Conservation (phyloP, 108 stramenopile species). For the Chaetoceros muelleri region DNA sequence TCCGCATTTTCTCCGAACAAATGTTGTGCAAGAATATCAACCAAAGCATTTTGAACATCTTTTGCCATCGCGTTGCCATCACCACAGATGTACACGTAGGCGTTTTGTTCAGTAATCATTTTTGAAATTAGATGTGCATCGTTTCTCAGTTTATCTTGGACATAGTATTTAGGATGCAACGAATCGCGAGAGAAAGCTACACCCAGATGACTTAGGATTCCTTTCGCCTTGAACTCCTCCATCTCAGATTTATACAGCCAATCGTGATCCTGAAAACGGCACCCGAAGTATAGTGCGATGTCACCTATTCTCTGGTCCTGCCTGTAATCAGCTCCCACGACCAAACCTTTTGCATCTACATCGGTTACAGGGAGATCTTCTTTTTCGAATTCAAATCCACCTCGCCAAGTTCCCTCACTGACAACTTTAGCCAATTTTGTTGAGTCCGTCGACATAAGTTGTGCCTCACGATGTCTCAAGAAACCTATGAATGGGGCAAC, state of each 20-base stretch:
- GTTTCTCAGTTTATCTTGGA: conserved; percentile 63
- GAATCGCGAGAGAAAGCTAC: conserved; percentile 87
- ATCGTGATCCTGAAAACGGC: conserved; percentile 81
- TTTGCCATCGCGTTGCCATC: conserved; percentile 90
- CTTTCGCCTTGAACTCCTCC: conserved; percentile 37
- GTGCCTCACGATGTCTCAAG: conserved; percentile 58
- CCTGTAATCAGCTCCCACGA: conserved; percentile 51
- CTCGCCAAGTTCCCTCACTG: conserved; percentile 68
- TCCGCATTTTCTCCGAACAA: conserved; percentile 3
- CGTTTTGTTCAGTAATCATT: conserved; percentile 45
- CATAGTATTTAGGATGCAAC: conserved; percentile 62
- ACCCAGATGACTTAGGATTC: conserved; percentile 58
- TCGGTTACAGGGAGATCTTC: conserved; percentile 46
- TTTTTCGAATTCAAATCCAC: conserved; percentile 68
- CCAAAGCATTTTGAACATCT: conserved; percentile 78
- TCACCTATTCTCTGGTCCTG: conserved; percentile 29
- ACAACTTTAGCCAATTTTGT: conserved; percentile 25
- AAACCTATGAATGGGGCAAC: conserved; percentile 97
- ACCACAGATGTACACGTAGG: conserved; percentile 81
- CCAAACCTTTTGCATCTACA: conserved; percentile 36
- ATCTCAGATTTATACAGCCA: conserved; percentile 87
- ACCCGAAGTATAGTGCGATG: conserved; percentile 94
- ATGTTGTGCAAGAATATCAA: conserved; percentile 34
- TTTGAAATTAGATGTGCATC: conserved; percentile 27
- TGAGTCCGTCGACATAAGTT: conserved; percentile 26